Percentiles rank a stretch among this genome's conserved stretches.
phyloP scores from a whole-genome alignment of 1,284 basidiomycete genomes.

The Phenoliferia sp. region DNA sequence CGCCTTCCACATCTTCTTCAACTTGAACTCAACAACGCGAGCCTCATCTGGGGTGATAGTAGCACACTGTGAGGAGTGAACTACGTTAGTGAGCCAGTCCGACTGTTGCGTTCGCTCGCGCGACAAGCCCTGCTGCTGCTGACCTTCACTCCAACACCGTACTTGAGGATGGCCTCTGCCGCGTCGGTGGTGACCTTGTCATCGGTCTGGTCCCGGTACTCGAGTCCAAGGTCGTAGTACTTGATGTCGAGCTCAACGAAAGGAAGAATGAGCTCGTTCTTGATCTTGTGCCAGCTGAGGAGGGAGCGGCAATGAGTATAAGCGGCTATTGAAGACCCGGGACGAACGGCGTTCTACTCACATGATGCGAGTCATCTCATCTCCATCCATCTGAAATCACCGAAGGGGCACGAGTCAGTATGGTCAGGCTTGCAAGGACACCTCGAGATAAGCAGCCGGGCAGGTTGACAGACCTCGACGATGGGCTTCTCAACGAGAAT shows the following conservation, averaged over 20 bases:
- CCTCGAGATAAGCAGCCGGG: neutral
- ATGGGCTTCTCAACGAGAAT: slow-evolving; percentile 87
- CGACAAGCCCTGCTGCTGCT: neutral
- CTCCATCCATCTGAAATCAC: slow-evolving; percentile 57
- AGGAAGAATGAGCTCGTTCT: slow-evolving; percentile 77
- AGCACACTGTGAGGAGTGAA: slow-evolving; percentile 59
- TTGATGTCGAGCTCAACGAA: slow-evolving; percentile 95
- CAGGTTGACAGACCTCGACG: slow-evolving; percentile 62
- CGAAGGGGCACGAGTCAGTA: neutral
- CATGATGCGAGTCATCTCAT: slow-evolving; percentile 92
- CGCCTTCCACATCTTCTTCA: slow-evolving; percentile 77
- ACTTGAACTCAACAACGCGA: slow-evolving; percentile 86
- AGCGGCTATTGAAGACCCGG: slow-evolving; percentile 56
- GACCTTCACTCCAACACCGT: slow-evolving; percentile 82
- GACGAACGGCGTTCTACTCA: neutral
- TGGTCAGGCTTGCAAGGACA: neutral
- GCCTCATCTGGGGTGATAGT: slow-evolving; percentile 98
- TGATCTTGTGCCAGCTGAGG: slow-evolving; percentile 34
- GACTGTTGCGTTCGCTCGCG: neutral
- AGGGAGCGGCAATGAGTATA: slow-evolving; percentile 33
- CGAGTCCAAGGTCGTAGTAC: slow-evolving; percentile 94
- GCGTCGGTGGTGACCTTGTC: slow-evolving; percentile 91
- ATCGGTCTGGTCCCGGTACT: slow-evolving; percentile 71
- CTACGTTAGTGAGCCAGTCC: neutral
- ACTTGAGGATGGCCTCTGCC: slow-evolving; percentile 60